A percentile compares a stretch with the other conserved stretches of the same genome.
Conservation (phyloP, 257 asterid species). For the Capsicum chinense region DNA sequence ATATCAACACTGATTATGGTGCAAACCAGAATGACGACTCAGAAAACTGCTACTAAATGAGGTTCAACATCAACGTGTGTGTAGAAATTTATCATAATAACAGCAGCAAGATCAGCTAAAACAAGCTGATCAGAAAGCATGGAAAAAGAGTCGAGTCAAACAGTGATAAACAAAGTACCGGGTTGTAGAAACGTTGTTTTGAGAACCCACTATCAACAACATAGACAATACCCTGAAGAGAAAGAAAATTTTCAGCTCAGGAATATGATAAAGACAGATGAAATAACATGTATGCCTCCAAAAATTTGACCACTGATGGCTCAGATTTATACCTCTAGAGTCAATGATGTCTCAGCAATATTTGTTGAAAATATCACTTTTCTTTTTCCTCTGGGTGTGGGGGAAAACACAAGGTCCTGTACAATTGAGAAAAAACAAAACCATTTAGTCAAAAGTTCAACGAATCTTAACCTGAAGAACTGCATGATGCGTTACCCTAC, state of each 20-base stretch:
- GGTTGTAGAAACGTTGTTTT: conserved; percentile 88
- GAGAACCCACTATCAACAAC: conserved; percentile 95
- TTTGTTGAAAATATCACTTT: conserved; percentile 92
- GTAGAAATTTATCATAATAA: neutral
- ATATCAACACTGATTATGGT: too few relatives aligned
- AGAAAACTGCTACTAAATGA: neutral
- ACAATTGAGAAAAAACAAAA: conserved; percentile 29
- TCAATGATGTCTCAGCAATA: conserved; percentile 97
- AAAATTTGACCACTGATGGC: neutral
- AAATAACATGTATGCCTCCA: neutral
- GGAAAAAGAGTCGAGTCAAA: conserved; percentile 14
- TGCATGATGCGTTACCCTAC: conserved; percentile 42
- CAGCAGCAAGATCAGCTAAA: neutral
- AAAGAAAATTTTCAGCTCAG: conserved; percentile 22
- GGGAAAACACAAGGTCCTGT: conserved; percentile 90
- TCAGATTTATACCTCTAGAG: conserved; percentile 72
- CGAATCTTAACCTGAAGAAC: conserved; percentile 8
- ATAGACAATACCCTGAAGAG: conserved; percentile 82
- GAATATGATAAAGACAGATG: neutral
- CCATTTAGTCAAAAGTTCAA: neutral
- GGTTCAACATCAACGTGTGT: neutral
- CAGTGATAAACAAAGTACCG: conserved; percentile 49
- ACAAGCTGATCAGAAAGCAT: conserved; percentile 1
- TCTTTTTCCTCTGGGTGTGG: conserved; percentile 94
- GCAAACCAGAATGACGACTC: neutral